Evolutionary conservation across 805 yeast species (phyloP), one percentile per base, ranked within the genome.

Genomic region (Monosporozyma unispora): DNA sequence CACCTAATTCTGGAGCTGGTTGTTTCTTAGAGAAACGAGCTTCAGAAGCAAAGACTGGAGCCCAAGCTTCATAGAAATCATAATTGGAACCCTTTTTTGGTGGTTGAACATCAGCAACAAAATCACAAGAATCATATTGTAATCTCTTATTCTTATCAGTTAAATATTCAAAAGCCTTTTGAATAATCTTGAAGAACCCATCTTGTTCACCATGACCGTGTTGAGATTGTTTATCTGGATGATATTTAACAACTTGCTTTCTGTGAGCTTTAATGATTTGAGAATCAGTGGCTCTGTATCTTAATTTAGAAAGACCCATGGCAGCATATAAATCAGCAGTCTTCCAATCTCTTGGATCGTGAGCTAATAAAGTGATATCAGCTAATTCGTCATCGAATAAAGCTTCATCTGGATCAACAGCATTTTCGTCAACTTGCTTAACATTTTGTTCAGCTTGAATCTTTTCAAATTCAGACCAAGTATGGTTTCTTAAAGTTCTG

Each of bases 281-380:
- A 61, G 84, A 95, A 61, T 84, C 90, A 49, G 87, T 88, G 57
- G 99, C 98, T 58, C 72, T 81, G 82, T 79, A 84, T 76, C 99
- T 83, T 70, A 87, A 80, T 67, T 88, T 87, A 54, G 95, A 82
- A 62, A 93, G 76, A 56, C 99, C 98, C 71, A 93, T 79, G 46
- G 93, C 98, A 49, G 95, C 96, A 64, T 93, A 93, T 71, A 93
- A 84, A 70, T 93, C 97, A 58, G 93, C 95, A 48, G 83, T 74
- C 74, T 93, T 93, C 99, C 99, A 93, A 67, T 93, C 96, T 78
- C 96, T 85, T 65, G 99, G 96, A 68, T 93, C 98, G 63, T 87
- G 95, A 29, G 77, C 71, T 59, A 93, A 79, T 71, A 91, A 75
- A 49, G 82, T 84, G 57, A 82, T 90, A 55, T 81, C 84, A 62